These are phyloP conservation scores for Eutypella sp. DNA, from an alignment of 2,329 filamentous ascomycete species.

Conservation along the genomic window DNA sequence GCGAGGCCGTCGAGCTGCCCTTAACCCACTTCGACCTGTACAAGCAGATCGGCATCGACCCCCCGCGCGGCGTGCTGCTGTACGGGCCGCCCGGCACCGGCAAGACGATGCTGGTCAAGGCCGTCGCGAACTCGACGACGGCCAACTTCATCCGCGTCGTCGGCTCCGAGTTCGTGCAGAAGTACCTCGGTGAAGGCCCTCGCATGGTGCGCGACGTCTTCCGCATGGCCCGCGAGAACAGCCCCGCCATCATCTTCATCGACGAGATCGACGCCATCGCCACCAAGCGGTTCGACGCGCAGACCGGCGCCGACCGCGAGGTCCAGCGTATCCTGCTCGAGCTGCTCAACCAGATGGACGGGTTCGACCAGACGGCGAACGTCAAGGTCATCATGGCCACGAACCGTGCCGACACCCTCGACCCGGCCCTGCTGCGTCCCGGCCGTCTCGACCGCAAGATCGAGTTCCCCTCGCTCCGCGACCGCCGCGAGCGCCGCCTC, in stretches of 20 bases:
- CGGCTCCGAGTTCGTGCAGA: constrained; percentile 97
- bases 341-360: constrained; percentile 98
- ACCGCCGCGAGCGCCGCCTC: constrained; percentile 88
- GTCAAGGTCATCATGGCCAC: constrained; percentile 99
- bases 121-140: constrained; percentile 95
- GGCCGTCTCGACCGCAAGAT: constrained; percentile 97
- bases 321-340: constrained; percentile 98
- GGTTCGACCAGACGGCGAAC: constrained; percentile 97
- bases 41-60: constrained; percentile 98
- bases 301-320: constrained; percentile 95
- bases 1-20: constrained; percentile 94
- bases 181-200: constrained; percentile 95
- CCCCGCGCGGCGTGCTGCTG: constrained; percentile 89
- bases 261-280: constrained; percentile 99
- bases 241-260: constrained; percentile 98
- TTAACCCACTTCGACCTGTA: constrained; percentile 98
- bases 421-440: constrained; percentile 88
- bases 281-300: constrained; percentile 97
- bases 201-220: constrained; percentile 99
- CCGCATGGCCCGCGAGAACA: constrained; percentile 98
- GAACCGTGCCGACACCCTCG: constrained; percentile 94
- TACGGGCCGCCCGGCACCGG: constrained; percentile 92
- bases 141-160: constrained; percentile 98
- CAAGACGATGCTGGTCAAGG: constrained; percentile 91
- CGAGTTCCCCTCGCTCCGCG: constrained; percentile 92